Percentiles rank a stretch among this genome's conserved stretches.
Conservation (phyloP, 2,329 filamentous ascomycete genomes). For the Furcasterigmium sp. region DNA sequence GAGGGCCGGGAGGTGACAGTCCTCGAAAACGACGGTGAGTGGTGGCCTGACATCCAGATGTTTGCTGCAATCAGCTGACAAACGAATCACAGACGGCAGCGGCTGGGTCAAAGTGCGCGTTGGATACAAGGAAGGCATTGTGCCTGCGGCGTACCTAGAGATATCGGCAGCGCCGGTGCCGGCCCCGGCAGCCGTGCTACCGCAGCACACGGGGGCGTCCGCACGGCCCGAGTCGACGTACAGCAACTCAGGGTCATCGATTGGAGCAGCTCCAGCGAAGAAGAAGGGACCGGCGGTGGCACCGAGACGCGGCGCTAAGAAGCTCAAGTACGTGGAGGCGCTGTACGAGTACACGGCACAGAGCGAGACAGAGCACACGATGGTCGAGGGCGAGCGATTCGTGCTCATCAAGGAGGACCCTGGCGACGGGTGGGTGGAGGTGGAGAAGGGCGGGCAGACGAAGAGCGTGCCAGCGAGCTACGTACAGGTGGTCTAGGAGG, state of each 20-base stretch:
- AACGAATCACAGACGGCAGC: slow-evolving; percentile 68
- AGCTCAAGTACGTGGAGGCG: slow-evolving; percentile 87
- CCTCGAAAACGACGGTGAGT: slow-evolving; percentile 82
- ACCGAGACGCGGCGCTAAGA: slow-evolving; percentile 85
- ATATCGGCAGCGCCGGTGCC: slow-evolving; percentile 39
- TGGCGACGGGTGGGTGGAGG: slow-evolving; percentile 95
- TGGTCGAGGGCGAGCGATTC: slow-evolving; percentile 86
- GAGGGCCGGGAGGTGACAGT: slow-evolving; percentile 76
- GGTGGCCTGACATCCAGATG: not conserved
- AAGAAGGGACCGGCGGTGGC: slow-evolving; percentile 92
- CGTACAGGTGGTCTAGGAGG: slow-evolving; percentile 64
- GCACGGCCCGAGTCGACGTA: slow-evolving; percentile 69
- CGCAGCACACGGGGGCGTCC: slow-evolving; percentile 39
- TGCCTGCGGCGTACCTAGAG: slow-evolving; percentile 84
- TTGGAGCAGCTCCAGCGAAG: slow-evolving; percentile 50
- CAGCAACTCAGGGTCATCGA: slow-evolving; percentile 70
- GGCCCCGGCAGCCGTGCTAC: slow-evolving; percentile 35
- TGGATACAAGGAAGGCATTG: slow-evolving; percentile 73
- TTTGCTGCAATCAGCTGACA: slow-evolving; percentile 1
- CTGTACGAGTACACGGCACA: slow-evolving; percentile 87
- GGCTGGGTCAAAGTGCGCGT: slow-evolving; percentile 86
- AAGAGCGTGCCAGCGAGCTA: slow-evolving; percentile 94
- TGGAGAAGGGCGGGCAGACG: slow-evolving; percentile 81
- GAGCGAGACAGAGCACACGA: slow-evolving; percentile 81
- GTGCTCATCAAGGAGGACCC: slow-evolving; percentile 83